Evolutionary conservation across 1,284 basidiomycete species (phyloP).

Genomic region (Hemileia vastatrix): DNA sequence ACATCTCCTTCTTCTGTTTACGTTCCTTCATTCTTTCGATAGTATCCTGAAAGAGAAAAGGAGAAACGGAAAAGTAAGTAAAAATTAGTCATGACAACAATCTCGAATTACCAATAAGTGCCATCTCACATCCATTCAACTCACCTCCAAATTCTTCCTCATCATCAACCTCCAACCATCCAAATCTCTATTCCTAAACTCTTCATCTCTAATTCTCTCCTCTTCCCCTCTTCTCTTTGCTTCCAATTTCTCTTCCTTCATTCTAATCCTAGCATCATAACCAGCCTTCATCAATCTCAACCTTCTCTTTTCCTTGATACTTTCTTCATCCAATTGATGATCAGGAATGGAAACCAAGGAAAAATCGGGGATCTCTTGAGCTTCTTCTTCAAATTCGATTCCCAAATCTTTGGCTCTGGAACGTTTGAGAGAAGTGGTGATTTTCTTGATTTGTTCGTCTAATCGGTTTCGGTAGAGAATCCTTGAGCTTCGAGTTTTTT

Average conservation of each 20-base stretch:
- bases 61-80: too few species aligned
- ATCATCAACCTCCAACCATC: too few species aligned
- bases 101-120: too few species aligned
- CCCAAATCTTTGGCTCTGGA: constrained; percentile 62
- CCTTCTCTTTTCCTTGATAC: constrained; percentile 85
- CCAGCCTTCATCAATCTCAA: constrained; percentile 89
- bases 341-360: constrained; percentile 84
- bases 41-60: constrained; percentile 53
- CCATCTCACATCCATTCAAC: constrained; percentile 26
- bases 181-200: too few species aligned
- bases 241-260: constrained; percentile 75
- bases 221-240: constrained; percentile 68
- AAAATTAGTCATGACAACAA: too few species aligned
- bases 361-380: constrained; percentile 73
- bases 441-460: too few species aligned
- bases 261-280: constrained; percentile 77
- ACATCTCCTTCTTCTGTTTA: constrained; percentile 65
- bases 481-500: constrained; percentile 51
- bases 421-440: constrained; percentile 59
- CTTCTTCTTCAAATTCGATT: constrained; percentile 52
- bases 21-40: constrained; percentile 79
- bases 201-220: too few species aligned
- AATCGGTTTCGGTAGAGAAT: constrained; percentile 58
- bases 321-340: constrained; percentile 83
- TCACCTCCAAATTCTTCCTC: constrained; percentile 46